Conservation (phyloP, 2,329 filamentous ascomycete species). For the Calonectria henricotiae region DNA sequence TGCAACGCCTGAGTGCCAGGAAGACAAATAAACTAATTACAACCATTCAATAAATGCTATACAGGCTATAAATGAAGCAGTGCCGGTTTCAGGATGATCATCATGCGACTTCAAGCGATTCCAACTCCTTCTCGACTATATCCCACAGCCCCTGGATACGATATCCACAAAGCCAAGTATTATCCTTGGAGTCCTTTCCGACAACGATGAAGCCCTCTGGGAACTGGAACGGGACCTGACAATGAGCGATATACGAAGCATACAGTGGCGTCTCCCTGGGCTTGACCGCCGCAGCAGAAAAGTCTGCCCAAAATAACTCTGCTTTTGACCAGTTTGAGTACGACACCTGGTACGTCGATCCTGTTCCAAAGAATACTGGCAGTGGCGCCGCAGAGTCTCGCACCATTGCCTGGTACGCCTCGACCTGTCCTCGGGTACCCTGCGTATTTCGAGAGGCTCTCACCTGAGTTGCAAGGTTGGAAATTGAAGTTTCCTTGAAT, state of each 20-base stretch:
- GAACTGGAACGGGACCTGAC: constrained; percentile 34
- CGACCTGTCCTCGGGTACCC: constrained; percentile 31
- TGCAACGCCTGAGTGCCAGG: not conserved
- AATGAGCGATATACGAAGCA: constrained; percentile 28
- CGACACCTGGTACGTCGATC: constrained; percentile 20
- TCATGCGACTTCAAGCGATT: not conserved
- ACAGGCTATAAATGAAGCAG: not conserved
- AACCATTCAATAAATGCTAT: not conserved
- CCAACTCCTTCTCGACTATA: constrained; percentile 31
- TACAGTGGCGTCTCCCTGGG: constrained; percentile 15
- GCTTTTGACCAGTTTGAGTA: constrained; percentile 33
- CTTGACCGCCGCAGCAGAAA: constrained; percentile 12
- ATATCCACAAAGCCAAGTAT: constrained; percentile 40
- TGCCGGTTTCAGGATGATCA: not conserved
- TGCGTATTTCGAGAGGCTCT: constrained; percentile 19
- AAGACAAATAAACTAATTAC: not conserved
- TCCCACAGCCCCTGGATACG: constrained; percentile 34
- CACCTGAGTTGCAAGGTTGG: not conserved
- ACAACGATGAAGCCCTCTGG: constrained; percentile 39
- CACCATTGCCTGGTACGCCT: constrained; percentile 39
- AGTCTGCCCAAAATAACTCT: constrained; percentile 17
- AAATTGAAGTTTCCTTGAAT: constrained; percentile 8
- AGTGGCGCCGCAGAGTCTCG: constrained; percentile 26
- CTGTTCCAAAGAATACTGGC: constrained; percentile 23
- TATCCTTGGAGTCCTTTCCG: constrained; percentile 32